Percentiles rank a stretch among this genome's conserved stretches.
Conservation (phyloP, 2,329 filamentous ascomycete species). For the Penicillium nordicum region DNA sequence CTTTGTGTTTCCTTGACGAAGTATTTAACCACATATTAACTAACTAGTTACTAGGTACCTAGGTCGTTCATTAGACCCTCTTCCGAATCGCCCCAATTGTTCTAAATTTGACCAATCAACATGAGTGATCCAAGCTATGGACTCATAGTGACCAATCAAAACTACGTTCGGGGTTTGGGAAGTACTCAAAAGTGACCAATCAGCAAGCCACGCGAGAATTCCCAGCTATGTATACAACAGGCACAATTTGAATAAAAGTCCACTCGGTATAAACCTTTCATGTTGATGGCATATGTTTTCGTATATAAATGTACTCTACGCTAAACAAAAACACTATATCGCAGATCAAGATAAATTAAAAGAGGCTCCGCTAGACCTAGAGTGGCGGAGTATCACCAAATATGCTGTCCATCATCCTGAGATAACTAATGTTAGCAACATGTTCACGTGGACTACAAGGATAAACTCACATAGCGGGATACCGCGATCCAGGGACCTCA, state of each 20-base stretch:
- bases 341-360: neutral
- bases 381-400: constrained; percentile 2
- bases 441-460: neutral
- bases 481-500: neutral
- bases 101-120: neutral
- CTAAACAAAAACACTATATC: neutral
- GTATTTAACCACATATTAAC: neutral
- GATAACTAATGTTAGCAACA: neutral
- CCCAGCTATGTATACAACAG: too few relatives aligned
- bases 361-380: neutral
- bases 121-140: too few relatives aligned
- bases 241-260: too few relatives aligned
- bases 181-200: neutral
- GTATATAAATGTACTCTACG: too few relatives aligned
- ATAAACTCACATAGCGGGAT: neutral
- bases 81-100: neutral
- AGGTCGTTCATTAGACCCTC: neutral
- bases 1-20: too few relatives aligned
- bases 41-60: neutral
- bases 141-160: too few relatives aligned
- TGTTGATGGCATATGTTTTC: too few relatives aligned
- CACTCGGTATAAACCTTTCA: too few relatives aligned
- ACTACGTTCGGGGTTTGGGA: neutral
- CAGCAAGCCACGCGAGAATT: neutral
- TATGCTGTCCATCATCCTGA: constrained; percentile 3